Evolutionary conservation across 1,284 basidiomycete species (phyloP), one percentile per base, ranked within the genome.

Genomic region (Heterobasidion occidentale): DNA sequence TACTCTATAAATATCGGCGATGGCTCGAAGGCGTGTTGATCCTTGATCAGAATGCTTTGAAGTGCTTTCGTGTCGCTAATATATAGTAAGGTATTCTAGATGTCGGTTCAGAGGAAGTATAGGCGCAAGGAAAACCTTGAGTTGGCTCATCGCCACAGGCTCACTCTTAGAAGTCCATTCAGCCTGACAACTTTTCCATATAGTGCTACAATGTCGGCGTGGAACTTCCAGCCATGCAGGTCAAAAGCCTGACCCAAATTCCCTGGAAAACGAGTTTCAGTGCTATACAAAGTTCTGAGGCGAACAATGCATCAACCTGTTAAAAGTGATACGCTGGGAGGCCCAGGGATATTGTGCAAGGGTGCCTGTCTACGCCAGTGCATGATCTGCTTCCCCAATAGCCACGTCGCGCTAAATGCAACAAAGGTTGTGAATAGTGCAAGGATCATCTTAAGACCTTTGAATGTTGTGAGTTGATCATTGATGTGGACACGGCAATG

Each of bases 21-120:
- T 36, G 69, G 65, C 27, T 67, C 65, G 54, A 67, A 71, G 35
- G 63, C 54, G 17, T 67, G 59, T 47, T 67, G 64, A 9, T 72
- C 70, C 56, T 70, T 71, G 34, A 69, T 59, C 35, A 72, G 49
- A 8, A 73, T 63, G 35, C 59, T 59, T 38, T 68, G 63, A 52
- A 70, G 54, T 0, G 69, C 69, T 35, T 57, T 59, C 1, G 67
- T 61, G 34, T 70, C 68, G 20, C 56, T 58, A 14, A 67, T 59
- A 19, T 58, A 56, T 9, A 69, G 56, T 15, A 62, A 53, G 3
- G 57, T 59, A 17, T 54, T 52, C 65, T 67, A 34, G 9, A 12
- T 19, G 33, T 4, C n/a, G 27, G 33, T 27, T 27, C 27, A 27
- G 5, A 3, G 27, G 27, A 27, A 27, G 27, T 27, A 20, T 9